These are phyloP conservation scores for Rhododendron williamsianum DNA, from an alignment of 148 eudicot species.

Conservation along the genomic window DNA sequence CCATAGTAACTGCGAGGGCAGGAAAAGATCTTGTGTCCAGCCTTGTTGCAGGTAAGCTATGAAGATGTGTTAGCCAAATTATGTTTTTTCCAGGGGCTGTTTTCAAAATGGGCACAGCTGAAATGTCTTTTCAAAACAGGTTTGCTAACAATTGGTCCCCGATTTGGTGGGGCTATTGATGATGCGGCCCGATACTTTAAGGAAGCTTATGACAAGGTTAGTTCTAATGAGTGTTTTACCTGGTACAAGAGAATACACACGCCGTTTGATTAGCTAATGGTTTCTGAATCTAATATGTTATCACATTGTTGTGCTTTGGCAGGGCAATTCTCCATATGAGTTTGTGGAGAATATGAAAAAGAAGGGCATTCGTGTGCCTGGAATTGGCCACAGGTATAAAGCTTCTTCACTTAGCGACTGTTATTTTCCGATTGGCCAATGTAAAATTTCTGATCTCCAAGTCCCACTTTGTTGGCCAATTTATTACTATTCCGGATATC, in stretches of 20 bases:
- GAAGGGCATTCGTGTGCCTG: constrained; percentile 98
- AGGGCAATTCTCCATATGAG: constrained; percentile 86
- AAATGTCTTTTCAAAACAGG: constrained; percentile 39
- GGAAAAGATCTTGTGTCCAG: constrained; percentile 97
- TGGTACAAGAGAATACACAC: background rate
- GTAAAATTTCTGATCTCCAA: background rate
- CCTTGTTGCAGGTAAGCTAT: constrained; percentile 84
- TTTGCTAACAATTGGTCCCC: constrained; percentile 91
- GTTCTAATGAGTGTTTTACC: constrained; percentile 14
- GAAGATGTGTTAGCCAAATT: background rate
- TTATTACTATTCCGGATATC: background rate
- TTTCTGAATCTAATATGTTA: constrained; percentile 6
- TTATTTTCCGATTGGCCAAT: background rate
- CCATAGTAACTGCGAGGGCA: constrained; percentile 96
- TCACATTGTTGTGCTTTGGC: constrained; percentile 20
- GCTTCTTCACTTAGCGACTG: background rate
- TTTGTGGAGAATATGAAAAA: constrained; percentile 97
- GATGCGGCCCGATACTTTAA: constrained; percentile 98
- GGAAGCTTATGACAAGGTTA: constrained; percentile 89
- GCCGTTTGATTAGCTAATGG: background rate
- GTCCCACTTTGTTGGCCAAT: background rate
- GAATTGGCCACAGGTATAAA: constrained; percentile 92
- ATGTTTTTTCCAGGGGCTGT: background rate
- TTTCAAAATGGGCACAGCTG: background rate
- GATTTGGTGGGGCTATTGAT: constrained; percentile 98